Evolutionary conservation across 805 yeast species (phyloP).

Genomic region (Metschnikowia arizonensis): DNA sequence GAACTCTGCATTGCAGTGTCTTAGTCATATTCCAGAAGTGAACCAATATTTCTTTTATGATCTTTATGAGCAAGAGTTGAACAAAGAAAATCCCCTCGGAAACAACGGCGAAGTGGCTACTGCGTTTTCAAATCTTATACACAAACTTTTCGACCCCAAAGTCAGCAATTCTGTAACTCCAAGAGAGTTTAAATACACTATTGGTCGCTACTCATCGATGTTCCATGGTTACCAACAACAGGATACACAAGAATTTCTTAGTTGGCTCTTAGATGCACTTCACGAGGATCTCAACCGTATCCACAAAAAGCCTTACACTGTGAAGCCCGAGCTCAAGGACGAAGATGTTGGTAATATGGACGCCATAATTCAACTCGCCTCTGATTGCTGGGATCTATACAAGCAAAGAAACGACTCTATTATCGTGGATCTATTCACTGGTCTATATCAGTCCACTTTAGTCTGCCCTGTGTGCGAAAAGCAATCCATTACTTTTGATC

Average conservation of each 20-base stretch:
- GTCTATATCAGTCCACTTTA: slow-evolving; percentile 84
- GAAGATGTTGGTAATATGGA: slow-evolving; percentile 51
- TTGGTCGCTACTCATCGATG: slow-evolving; percentile 75
- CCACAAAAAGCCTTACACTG: slow-evolving; percentile 75
- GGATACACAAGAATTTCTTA: slow-evolving; percentile 89
- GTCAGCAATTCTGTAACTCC: slow-evolving; percentile 46
- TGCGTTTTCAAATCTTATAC: slow-evolving; percentile 67
- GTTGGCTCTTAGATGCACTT: slow-evolving; percentile 80
- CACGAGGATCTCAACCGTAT: slow-evolving; percentile 92
- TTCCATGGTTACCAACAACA: slow-evolving; percentile 84
- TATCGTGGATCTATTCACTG: slow-evolving; percentile 81
- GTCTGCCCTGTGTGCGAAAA: slow-evolving; percentile 81
- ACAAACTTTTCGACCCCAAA: slow-evolving; percentile 46
- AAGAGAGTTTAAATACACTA: slow-evolving; percentile 66
- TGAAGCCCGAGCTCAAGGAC: slow-evolving; percentile 76
- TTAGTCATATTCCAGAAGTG: slow-evolving; percentile 81
- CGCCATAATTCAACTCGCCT: slow-evolving; percentile 61
- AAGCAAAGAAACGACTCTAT: slow-evolving; percentile 78
- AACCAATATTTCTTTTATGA: slow-evolving; percentile 67
- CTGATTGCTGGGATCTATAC: slow-evolving; percentile 76
- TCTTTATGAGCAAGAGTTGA: slow-evolving; percentile 61
- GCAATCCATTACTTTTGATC: slow-evolving; percentile 87
- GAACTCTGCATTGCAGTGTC: slow-evolving; percentile 91
- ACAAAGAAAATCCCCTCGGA: slow-evolving; percentile 78
- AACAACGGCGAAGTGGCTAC: slow-evolving; percentile 76